Base-by-base conservation (phyloP, 345 rosid species). In the Leavenworthia alabamica region DNA sequence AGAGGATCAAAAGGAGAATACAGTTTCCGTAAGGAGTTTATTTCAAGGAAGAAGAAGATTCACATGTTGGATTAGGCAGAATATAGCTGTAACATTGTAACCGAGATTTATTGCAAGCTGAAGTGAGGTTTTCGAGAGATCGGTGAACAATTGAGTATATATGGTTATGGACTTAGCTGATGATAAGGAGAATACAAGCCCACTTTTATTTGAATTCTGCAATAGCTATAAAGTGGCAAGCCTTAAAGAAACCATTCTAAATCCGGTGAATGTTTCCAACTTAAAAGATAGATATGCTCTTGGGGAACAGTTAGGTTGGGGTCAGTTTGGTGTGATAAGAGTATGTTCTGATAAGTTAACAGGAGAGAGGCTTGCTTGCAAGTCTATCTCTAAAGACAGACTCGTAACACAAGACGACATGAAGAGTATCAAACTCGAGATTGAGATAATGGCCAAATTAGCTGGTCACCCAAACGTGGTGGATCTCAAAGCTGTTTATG, bases 321-420 rank as follows among this genome's bases (percentile, higher is more conserved):
- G 97, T 13, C 92, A 80, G 51, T 86, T 83, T 39, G 95, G 95
- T 26, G 80, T 85, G 39, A 86, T 90, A 64, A 80, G 90, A 70
- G 79, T 77, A 27, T 85, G 97, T 68, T 76, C 84, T 1, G 85
- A 78, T 60, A 80, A 69, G 71, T 62, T 79, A 32, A 75, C 85
- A 8, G 81, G 82, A 32, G 81, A 77, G 63, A 75, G 77, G 57
- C 76, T 81, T 45, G 87, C 96, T 67, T 86, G 81, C 45, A 84
- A 83, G 68, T 79, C 88, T 51, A 79, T 83, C 27, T 78, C 84
- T 22, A 82, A 79, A 78, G 88, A 79, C 36, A 82, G 86, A 52
- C 45, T 81, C 44, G 70, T 75, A 4, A 77, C 81, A 1, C 71
- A 19, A n/a, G 79, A 77, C 10, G 81, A 85, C 57, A 74, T 78